Evolutionary conservation across 1,284 basidiomycete genomes (phyloP).

Genomic region (Papiliotrema fonsecae): DNA sequence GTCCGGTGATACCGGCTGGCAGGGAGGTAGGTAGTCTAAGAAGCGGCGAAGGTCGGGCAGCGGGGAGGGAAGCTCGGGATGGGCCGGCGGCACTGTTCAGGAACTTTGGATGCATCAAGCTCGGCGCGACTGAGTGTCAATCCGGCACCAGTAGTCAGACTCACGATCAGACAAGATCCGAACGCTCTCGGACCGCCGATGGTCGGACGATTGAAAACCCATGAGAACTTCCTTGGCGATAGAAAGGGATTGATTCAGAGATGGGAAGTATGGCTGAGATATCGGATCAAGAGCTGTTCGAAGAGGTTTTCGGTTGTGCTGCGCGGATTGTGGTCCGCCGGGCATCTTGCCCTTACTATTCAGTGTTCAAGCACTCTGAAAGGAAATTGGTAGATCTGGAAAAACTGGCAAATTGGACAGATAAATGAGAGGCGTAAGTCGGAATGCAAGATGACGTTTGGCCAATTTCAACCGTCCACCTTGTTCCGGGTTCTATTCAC

Average conservation of each 20-base stretch:
- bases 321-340: background rate
- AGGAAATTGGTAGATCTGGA: background rate
- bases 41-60: constrained; percentile 16
- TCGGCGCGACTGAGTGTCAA: constrained; percentile 66
- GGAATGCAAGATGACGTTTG: no score
- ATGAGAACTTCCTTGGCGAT: constrained; percentile 46
- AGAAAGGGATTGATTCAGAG: constrained; percentile 29
- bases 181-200: constrained; percentile 40
- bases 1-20: constrained; percentile 51
- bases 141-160: constrained; percentile 8
- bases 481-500: no score
- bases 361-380: no score
- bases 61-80: constrained; percentile 23
- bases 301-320: constrained; percentile 16
- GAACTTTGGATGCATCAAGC: constrained; percentile 82
- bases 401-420: no score
- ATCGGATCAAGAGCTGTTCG: constrained; percentile 35
- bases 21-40: constrained; percentile 61
- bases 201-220: constrained; percentile 39
- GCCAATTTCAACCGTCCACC: no score
- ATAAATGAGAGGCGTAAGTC: no score
- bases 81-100: constrained; percentile 58
- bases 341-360: constrained; percentile 8
- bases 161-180: constrained; percentile 45
- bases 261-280: constrained; percentile 26